Percentiles rank a stretch among this genome's conserved stretches.
These are phyloP conservation scores for Exophiala dermatitidis DNA, from an alignment of 2,329 filamentous ascomycete genomes.

Conservation along the genomic window DNA sequence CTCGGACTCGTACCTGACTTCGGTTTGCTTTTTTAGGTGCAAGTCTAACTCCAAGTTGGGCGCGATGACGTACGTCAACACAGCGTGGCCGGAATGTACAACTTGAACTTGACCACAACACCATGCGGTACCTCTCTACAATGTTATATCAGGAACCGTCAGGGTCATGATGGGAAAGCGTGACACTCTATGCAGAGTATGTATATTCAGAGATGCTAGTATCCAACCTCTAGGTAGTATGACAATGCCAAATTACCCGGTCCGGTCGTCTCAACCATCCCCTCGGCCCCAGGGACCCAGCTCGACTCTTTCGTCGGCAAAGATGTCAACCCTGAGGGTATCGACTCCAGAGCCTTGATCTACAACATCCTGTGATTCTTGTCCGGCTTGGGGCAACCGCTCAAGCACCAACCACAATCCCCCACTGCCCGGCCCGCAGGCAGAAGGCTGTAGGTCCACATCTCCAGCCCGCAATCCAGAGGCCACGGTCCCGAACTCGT, in stretches of 20 bases:
- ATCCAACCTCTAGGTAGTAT: not conserved
- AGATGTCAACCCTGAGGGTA: constrained; percentile 35
- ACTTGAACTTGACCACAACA: no score
- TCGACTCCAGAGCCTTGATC: constrained; percentile 36
- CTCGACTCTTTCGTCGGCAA: constrained; percentile 40
- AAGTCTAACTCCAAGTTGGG: no score
- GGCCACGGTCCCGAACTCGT: constrained; percentile 63
- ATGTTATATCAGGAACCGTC: no score
- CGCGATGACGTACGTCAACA: no score
- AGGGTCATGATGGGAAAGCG: no score
- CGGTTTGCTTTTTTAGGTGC: no score
- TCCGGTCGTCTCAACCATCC: constrained; percentile 7
- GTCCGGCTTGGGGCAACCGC: constrained; percentile 45
- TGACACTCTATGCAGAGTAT: not conserved
- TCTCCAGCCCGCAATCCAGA: constrained; percentile 63
- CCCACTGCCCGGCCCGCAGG: constrained; percentile 40
- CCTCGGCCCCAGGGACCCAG: constrained; percentile 30
- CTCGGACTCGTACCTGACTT: no score
- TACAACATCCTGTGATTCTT: constrained; percentile 29
- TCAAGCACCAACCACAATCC: constrained; percentile 78
- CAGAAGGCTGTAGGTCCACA: constrained; percentile 64
- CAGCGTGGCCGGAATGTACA: no score
- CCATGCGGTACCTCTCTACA: no score
- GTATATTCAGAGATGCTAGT: not conserved
- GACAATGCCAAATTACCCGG: not conserved